A percentile compares a stretch with the other conserved stretches of the same genome.
These are phyloP conservation scores for Piper betle DNA, from an alignment of 164 flowering plant species.

Conservation along the genomic window DNA sequence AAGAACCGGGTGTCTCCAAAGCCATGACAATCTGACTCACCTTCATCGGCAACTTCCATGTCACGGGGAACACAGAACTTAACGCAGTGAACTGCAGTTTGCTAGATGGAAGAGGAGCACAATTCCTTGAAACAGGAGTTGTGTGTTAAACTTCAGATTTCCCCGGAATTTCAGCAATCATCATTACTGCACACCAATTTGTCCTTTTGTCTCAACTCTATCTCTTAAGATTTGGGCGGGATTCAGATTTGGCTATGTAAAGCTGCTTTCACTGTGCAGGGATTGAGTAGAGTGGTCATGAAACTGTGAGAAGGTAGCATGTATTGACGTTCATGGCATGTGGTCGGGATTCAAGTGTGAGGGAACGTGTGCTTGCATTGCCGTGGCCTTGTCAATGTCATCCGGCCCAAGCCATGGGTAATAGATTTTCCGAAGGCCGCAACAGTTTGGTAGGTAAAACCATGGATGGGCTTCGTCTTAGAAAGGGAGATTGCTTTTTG, in stretches of 20 bases:
- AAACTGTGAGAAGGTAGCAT: background rate
- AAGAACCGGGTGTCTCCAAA: background rate
- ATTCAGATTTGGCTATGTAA: background rate
- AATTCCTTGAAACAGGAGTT: background rate
- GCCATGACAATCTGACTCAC: background rate
- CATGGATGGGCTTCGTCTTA: background rate
- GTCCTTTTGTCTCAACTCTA: background rate
- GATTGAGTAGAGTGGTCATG: background rate
- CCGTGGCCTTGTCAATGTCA: background rate
- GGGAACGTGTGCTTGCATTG: background rate
- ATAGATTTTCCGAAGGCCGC: background rate
- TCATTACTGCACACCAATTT: background rate
- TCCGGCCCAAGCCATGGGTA: background rate
- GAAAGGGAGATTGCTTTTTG: background rate
- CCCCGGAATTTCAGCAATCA: background rate
- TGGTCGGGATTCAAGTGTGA: background rate
- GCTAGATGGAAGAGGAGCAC: background rate
- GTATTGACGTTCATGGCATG: background rate
- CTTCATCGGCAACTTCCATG: background rate
- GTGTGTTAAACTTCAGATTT: background rate
- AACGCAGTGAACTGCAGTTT: too few relatives aligned
- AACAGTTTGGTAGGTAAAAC: background rate
- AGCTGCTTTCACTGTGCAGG: background rate
- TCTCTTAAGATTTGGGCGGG: background rate
- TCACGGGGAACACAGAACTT: background rate